Percentiles rank a stretch among this genome's conserved stretches.
Conservation (phyloP, 257 asterid genomes). For the Gentiana straminea region DNA sequence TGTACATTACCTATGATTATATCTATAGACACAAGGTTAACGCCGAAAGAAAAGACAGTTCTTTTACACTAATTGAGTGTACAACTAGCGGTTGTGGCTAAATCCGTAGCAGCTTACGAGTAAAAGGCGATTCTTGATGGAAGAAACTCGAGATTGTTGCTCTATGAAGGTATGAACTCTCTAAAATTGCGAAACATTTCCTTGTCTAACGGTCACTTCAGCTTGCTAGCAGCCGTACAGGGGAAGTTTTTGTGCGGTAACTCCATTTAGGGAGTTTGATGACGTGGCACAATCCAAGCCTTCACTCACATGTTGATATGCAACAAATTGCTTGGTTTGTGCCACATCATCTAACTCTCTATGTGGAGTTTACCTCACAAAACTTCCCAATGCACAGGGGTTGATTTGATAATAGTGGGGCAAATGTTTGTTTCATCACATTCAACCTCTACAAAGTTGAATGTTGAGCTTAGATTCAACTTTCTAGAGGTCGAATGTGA, state of each 20-base stretch:
- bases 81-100: slow-evolving; percentile 17
- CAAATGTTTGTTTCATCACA: neutral
- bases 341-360: no score
- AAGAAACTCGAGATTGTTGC: slow-evolving; percentile 8
- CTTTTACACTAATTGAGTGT: slow-evolving; percentile 24
- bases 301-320: no score
- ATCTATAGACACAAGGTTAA: slow-evolving; percentile 32
- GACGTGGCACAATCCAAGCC: no score
- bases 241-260: no score
- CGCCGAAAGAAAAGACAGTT: slow-evolving; percentile 19
- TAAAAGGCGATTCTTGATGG: slow-evolving; percentile 8
- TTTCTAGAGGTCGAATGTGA: no score
- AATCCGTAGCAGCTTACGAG: slow-evolving; percentile 11
- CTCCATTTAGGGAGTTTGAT: no score
- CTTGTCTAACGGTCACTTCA: neutral
- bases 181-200: neutral
- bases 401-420: neutral
- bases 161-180: slow-evolving; percentile 5
- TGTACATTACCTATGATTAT: slow-evolving; percentile 72
- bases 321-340: no score
- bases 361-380: no score
- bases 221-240: no score
- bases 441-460: no score
- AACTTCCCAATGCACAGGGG: no score
- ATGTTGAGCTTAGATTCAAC: no score